phyloP scores from a whole-genome alignment of 805 yeast species.

The Maudiozyma barnettii region DNA sequence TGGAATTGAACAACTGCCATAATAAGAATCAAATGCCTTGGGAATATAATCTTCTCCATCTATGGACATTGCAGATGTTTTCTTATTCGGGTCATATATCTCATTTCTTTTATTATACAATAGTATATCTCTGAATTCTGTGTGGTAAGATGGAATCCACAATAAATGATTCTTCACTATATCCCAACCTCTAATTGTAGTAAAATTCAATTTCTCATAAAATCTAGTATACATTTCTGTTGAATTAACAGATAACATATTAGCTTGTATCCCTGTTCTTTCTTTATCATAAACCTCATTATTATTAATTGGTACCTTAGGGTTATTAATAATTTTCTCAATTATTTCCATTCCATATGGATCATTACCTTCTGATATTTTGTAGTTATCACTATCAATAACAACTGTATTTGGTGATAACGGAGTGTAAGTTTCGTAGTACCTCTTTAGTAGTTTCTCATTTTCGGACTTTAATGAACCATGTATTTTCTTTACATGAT shows the following conservation, averaged over 20 bases:
- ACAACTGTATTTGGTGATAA: conserved; percentile 5
- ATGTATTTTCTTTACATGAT: background rate
- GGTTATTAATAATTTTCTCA: background rate
- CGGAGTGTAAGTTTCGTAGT: conserved; percentile 9
- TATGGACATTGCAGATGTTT: conserved; percentile 7
- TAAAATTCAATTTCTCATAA: conserved; percentile 13
- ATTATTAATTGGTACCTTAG: conserved; percentile 2
- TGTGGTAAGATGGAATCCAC: conserved; percentile 21
- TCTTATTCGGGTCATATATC: background rate
- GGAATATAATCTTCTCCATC: conserved; percentile 12
- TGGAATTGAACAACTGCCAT: conserved; percentile 17
- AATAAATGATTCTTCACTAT: conserved; percentile 13
- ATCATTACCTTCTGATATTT: background rate
- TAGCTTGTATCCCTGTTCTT: background rate
- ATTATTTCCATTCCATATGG: background rate
- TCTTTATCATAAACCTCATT: background rate
- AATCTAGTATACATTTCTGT: conserved; percentile 13
- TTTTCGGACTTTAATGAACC: conserved; percentile 3
- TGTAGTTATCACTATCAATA: conserved; percentile 10
- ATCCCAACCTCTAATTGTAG: conserved; percentile 10
- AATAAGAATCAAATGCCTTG: conserved; percentile 13
- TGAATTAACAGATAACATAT: conserved; percentile 4
- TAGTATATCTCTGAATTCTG: conserved; percentile 7
- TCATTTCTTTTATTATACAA: background rate
- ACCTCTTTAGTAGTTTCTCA: conserved; percentile 11